Evolutionary conservation across 495 filamentous ascomycete genomes (phyloP).

Genomic region (Penicillium psychrofluorescens): DNA sequence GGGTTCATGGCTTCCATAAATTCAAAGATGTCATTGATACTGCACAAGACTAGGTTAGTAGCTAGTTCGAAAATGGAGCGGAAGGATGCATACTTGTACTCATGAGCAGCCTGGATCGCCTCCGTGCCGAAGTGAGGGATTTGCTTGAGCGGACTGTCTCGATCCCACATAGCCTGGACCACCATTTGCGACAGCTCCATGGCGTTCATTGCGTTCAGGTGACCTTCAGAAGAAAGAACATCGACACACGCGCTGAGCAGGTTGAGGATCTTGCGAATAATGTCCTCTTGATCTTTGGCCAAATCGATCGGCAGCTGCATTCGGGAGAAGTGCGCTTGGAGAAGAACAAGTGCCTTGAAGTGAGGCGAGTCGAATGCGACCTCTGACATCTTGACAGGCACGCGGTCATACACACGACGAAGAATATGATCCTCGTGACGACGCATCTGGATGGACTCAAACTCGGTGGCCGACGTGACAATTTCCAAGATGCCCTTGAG

Average conservation of each 20-base stretch:
- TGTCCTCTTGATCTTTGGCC: slow-evolving; percentile 91
- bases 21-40: slow-evolving; percentile 87
- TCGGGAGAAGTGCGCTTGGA: slow-evolving; percentile 95
- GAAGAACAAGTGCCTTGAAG: slow-evolving; percentile 93
- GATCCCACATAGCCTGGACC: slow-evolving; percentile 98
- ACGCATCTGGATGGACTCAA: slow-evolving; percentile 89
- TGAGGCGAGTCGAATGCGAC: slow-evolving; percentile 86
- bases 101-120: slow-evolving; percentile 74
- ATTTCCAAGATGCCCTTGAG: slow-evolving; percentile 96
- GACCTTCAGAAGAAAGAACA: slow-evolving; percentile 91
- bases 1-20: slow-evolving; percentile 99
- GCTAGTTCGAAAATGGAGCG: not conserved
- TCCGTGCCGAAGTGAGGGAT: slow-evolving; percentile 90
- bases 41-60: slow-evolving; percentile 29
- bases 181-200: slow-evolving; percentile 99
- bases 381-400: slow-evolving; percentile 90
- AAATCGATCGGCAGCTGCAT: slow-evolving; percentile 95
- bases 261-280: slow-evolving; percentile 78
- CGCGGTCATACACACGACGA: slow-evolving; percentile 84
- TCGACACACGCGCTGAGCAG: slow-evolving; percentile 89
- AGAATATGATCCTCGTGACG: slow-evolving; percentile 87
- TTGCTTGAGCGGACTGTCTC: slow-evolving; percentile 93
- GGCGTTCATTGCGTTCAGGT: slow-evolving; percentile 92
- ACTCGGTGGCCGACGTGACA: slow-evolving; percentile 93
- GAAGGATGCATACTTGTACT: slow-evolving; percentile 53